phyloP scores from a whole-genome alignment of 2,329 filamentous ascomycete species.

The Ophiostoma ulmi region DNA sequence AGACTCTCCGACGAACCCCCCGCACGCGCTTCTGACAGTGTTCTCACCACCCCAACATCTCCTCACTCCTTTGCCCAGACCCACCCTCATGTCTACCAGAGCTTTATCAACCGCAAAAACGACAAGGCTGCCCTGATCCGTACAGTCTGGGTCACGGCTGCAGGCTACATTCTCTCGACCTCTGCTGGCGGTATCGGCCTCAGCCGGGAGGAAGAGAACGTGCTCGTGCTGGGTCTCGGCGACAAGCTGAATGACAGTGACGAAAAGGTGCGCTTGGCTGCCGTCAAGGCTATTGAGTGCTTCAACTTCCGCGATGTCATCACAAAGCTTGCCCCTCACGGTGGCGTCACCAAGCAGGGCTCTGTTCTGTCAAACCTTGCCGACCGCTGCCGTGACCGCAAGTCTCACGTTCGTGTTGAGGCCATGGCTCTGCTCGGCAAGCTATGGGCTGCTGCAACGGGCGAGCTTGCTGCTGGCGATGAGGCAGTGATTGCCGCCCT shows the following conservation, averaged over 20 bases:
- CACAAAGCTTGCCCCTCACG: slow-evolving; percentile 70
- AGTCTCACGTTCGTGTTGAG: slow-evolving; percentile 72
- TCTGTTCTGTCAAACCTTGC: slow-evolving; percentile 78
- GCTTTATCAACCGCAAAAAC: slow-evolving; percentile 76
- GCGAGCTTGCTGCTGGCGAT: slow-evolving; percentile 78
- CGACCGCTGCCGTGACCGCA: slow-evolving; percentile 83
- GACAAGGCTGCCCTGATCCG: slow-evolving; percentile 82
- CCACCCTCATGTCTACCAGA: slow-evolving; percentile 72
- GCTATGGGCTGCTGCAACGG: slow-evolving; percentile 89
- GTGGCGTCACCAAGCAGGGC: slow-evolving; percentile 67
- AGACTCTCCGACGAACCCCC: slow-evolving; percentile 56
- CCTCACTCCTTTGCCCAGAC: slow-evolving; percentile 85
- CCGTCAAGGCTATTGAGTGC: slow-evolving; percentile 75
- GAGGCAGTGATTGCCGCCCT: slow-evolving; percentile 71
- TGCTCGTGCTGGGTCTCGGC: slow-evolving; percentile 66
- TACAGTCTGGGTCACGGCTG: slow-evolving; percentile 77
- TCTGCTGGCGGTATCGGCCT: slow-evolving; percentile 86
- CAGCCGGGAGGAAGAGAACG: slow-evolving; percentile 72
- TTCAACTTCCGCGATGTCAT: slow-evolving; percentile 79
- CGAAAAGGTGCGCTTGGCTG: slow-evolving; percentile 83
- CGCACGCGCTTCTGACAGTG: slow-evolving; percentile 48
- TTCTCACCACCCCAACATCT: slow-evolving; percentile 76
- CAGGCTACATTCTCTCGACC: slow-evolving; percentile 82
- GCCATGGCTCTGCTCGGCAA: slow-evolving; percentile 79
- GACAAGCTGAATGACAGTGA: slow-evolving; percentile 83